phyloP scores from a whole-genome alignment of 768 basidiomycete species.

The Cystobasidium onofrii region DNA sequence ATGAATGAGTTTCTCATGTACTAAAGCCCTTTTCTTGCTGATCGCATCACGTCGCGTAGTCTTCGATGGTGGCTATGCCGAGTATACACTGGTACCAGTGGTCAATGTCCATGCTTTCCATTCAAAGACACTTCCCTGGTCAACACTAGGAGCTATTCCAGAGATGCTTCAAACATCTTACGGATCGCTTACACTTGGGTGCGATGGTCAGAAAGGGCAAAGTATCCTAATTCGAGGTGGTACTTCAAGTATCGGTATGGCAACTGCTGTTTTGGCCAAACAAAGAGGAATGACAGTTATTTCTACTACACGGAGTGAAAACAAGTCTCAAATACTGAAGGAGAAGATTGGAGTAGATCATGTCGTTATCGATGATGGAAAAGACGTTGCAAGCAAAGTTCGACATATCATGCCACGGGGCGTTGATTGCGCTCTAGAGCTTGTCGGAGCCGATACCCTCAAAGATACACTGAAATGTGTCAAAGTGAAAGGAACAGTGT shows the following conservation, averaged over 20 bases:
- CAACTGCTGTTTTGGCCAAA: background rate
- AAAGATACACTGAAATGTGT: background rate
- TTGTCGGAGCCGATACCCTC: background rate
- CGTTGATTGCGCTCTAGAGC: background rate
- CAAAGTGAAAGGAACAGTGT: background rate
- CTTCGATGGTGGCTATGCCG: background rate
- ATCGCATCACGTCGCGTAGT: background rate
- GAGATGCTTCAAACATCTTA: slow-evolving; percentile 5
- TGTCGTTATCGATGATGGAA: slow-evolving; percentile 5
- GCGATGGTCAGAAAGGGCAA: slow-evolving; percentile 1
- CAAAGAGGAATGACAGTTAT: background rate
- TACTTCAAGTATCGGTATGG: background rate
- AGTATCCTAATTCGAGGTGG: background rate
- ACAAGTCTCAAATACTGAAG: background rate
- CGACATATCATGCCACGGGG: background rate
- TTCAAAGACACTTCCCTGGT: background rate
- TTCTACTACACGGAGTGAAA: background rate
- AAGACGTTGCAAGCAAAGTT: background rate
- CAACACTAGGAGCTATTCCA: background rate
- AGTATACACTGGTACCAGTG: background rate
- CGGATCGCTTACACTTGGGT: background rate
- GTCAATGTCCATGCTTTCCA: background rate
- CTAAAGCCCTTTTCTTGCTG: background rate
- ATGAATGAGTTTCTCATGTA: no score
- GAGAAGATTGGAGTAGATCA: background rate